Evolutionary conservation across 148 eudicot genomes (phyloP).

Genomic region (Camellia lanceoleosa): DNA sequence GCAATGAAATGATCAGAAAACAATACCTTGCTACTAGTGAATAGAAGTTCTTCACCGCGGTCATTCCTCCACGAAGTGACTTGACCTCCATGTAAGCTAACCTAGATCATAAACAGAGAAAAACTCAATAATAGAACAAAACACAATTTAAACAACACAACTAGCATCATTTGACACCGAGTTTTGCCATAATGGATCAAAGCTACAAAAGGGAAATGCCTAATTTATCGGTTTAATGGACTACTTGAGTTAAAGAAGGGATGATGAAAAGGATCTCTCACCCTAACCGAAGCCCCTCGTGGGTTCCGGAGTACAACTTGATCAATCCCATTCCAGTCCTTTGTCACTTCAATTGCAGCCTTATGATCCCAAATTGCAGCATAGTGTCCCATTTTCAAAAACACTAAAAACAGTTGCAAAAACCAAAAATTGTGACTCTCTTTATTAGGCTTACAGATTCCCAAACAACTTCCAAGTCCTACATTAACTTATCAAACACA

Average conservation of each 20-base stretch:
- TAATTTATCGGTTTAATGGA: slow-evolving; percentile 3
- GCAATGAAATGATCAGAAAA: not conserved
- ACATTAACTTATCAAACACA: not conserved
- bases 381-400: slow-evolving; percentile 65
- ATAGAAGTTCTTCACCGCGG: slow-evolving; percentile 86
- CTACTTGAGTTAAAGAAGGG: not conserved
- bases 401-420: not conserved
- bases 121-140: not conserved
- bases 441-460: not conserved
- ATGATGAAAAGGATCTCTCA: slow-evolving; percentile 25
- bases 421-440: not conserved
- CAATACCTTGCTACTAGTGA: slow-evolving; percentile 76
- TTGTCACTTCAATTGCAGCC: slow-evolving; percentile 50
- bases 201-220: not conserved
- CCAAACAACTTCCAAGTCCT: not conserved
- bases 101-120: slow-evolving; percentile 34
- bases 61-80: slow-evolving; percentile 85
- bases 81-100: slow-evolving; percentile 84
- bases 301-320: slow-evolving; percentile 73
- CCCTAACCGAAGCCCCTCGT: slow-evolving; percentile 71
- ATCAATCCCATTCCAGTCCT: slow-evolving; percentile 69
- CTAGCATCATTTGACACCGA: not conserved
- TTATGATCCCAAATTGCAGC: slow-evolving; percentile 71
- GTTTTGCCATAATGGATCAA: not conserved
- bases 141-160: not conserved